Conservation (phyloP, 306 rosid species). For the Psophocarpus tetragonolobus region DNA sequence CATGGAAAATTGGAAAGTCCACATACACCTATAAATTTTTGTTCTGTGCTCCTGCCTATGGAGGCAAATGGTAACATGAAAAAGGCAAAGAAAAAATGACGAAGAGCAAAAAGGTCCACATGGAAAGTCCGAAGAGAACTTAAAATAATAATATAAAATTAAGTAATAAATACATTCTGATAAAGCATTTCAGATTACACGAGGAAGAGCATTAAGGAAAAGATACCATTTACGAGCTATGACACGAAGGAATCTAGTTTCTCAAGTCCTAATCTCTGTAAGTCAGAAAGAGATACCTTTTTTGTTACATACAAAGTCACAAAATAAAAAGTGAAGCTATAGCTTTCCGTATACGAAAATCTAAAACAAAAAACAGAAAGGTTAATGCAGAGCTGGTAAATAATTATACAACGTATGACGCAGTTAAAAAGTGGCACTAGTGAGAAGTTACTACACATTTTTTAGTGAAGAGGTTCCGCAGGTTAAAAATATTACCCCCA, state of each 20-base stretch:
- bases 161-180: constrained; percentile 25
- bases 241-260: constrained; percentile 27
- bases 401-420: neutral
- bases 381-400: constrained; percentile 2
- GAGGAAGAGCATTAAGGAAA: constrained; percentile 21
- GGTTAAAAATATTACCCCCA: constrained; percentile 69
- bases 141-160: constrained; percentile 11
- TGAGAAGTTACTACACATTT: constrained; percentile 65
- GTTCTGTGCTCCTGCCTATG: neutral
- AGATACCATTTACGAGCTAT: constrained; percentile 32
- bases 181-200: constrained; percentile 37
- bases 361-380: neutral
- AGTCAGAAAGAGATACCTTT: constrained; percentile 23
- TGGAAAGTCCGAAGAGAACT: constrained; percentile 8
- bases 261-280: constrained; percentile 6
- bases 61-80: neutral
- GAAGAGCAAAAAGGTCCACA: neutral
- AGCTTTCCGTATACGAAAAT: constrained; percentile 36
- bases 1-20: neutral
- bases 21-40: neutral
- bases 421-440: constrained; percentile 29
- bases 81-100: neutral
- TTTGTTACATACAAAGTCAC: constrained; percentile 27
- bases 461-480: constrained; percentile 76
- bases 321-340: constrained; percentile 3